Evolutionary conservation across 2,329 filamentous ascomycete genomes (phyloP), one percentile per base, ranked within the genome.

Genomic region (Gnomoniopsis sp.): DNA sequence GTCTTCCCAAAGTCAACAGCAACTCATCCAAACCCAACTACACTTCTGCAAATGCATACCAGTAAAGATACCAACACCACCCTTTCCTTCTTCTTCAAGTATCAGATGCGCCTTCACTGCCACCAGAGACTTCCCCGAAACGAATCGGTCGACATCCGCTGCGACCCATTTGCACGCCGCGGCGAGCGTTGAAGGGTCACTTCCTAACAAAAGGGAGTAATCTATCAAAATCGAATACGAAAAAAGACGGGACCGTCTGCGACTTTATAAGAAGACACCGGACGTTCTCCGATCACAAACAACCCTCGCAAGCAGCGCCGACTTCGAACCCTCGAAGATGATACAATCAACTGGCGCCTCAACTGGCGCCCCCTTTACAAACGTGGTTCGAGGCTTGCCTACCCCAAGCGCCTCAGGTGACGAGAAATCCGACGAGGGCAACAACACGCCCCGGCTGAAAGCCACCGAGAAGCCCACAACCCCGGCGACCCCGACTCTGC

Each of bases 81-180:
- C 63, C 75, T 76, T 66, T 73, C 77, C 65, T 78, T 77, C 67
- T 79, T 79, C 68, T 80, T 80, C 73, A 77, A 75, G 69, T 76
- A 75, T 79, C 81, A 84, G 79, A 85, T 85, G 82, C 80, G 79
- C 72, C 70, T 77, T 69, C 75, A 77, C 66, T 78, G 75, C 74
- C 74, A 75, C 71, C 75, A 79, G 70, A 74, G 77, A 70, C 73
- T 75, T 63, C 74, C 78, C 66, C 75, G 76, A 70, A 77, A 77
- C 69, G 74, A 77, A 69, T 74, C 80, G 65, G 78, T 76, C 66
- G 75, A 81, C 70, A 74, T 75, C 66, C 82, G 82, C 69, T 79
- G 79, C 67, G 82, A 85, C 75, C 80, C 82, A 61, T 78, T 84
- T 76, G 81, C 82, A 68, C 82, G 82, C 72, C 81, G 82, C 64